Conservation (phyloP, 2,329 filamentous ascomycete genomes). For the Curvularia sp. region DNA sequence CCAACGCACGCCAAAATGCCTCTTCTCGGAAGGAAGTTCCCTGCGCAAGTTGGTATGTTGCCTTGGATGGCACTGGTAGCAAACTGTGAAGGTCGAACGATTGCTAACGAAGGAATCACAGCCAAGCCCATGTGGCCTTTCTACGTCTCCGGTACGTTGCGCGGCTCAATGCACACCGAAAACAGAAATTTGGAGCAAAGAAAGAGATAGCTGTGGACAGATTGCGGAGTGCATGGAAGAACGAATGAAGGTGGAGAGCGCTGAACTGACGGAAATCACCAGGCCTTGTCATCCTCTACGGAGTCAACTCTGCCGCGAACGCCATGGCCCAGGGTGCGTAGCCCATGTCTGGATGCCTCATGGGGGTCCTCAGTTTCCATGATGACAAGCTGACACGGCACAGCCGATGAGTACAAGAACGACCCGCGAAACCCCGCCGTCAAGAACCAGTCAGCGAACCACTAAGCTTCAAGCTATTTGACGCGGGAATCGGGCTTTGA, state of each 20-base stretch:
- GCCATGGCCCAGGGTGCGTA: slow-evolving; percentile 78
- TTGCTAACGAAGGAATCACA: slow-evolving; percentile 56
- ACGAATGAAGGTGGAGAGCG: background rate
- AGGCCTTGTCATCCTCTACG: slow-evolving; percentile 89
- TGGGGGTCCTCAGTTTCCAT: background rate
- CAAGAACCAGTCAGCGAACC: slow-evolving; percentile 43
- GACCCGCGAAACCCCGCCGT: slow-evolving; percentile 81
- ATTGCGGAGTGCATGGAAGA: slow-evolving; percentile 13
- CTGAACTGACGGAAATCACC: slow-evolving; percentile 30
- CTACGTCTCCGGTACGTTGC: slow-evolving; percentile 85
- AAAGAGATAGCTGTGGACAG: slow-evolving; percentile 15
- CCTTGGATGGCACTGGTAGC: slow-evolving; percentile 11
- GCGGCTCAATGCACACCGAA: background rate
- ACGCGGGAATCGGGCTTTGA: slow-evolving; percentile 23
- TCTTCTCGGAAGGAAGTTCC: slow-evolving; percentile 61
- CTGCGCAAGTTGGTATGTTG: slow-evolving; percentile 57
- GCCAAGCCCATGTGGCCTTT: slow-evolving; percentile 92
- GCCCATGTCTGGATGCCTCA: background rate
- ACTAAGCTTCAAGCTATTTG: slow-evolving; percentile 34
- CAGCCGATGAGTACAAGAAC: slow-evolving; percentile 95
- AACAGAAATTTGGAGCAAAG: background rate
- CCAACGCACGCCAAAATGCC: slow-evolving; percentile 49
- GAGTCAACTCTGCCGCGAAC: slow-evolving; percentile 83
- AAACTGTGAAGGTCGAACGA: slow-evolving; percentile 14
- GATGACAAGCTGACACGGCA: slow-evolving; percentile 27